Percentiles rank a stretch among this genome's conserved stretches.
These are phyloP conservation scores for Pyrus hybrid DNA, from an alignment of 331 rosid species.

Conservation along the genomic window DNA sequence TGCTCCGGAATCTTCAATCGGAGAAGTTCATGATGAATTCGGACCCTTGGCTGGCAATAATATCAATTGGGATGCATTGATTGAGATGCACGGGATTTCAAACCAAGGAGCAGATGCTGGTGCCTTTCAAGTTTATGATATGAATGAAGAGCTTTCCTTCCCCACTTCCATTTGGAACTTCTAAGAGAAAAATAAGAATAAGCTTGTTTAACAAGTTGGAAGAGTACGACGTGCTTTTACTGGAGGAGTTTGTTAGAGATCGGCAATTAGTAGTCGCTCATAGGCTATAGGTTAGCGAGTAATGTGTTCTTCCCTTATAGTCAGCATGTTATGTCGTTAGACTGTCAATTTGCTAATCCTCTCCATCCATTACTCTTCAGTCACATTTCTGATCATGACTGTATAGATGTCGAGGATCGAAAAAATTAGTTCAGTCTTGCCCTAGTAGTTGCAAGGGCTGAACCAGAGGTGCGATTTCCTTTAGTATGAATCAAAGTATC, in stretches of 20 bases:
- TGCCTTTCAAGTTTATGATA: too few species aligned
- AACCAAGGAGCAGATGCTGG: conserved; percentile 39
- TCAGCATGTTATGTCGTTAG: neutral
- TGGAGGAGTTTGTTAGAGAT: neutral
- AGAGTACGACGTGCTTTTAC: neutral
- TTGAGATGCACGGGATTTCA: conserved; percentile 55
- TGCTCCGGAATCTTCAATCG: conserved; percentile 32
- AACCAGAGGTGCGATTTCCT: neutral
- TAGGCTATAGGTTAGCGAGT: too few species aligned
- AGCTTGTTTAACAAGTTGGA: conserved; percentile 6
- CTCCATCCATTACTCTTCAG: neutral
- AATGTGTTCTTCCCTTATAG: neutral
- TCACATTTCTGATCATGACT: conserved; percentile 10
- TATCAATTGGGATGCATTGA: conserved; percentile 70
- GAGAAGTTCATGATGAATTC: conserved; percentile 28
- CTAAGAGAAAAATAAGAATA: conserved; percentile 14
- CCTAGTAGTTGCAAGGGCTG: neutral
- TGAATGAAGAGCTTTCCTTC: conserved; percentile 9
- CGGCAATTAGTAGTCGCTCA: neutral
- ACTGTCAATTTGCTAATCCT: neutral
- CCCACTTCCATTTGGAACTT: conserved; percentile 75
- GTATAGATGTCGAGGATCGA: neutral
- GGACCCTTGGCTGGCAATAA: conserved; percentile 41
- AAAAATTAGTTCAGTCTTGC: neutral
- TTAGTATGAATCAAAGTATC: neutral